Conservation (phyloP, 2,329 filamentous ascomycete genomes). For the Phyllosticta citribraziliensis region DNA sequence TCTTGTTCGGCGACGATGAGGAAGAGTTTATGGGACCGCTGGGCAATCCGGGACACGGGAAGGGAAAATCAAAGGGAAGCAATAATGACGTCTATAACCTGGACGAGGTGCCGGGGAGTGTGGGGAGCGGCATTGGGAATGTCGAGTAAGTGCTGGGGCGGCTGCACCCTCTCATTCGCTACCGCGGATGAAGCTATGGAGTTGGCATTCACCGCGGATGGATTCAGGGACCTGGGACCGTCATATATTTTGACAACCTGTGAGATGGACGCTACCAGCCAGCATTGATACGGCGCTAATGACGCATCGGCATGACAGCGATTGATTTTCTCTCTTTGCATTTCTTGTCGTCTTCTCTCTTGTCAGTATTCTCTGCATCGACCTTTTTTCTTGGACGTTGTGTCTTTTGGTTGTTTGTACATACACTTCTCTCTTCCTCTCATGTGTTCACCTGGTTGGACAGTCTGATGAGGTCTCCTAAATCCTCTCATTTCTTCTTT, state of each 20-base stretch:
- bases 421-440: not conserved
- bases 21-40: constrained; percentile 18
- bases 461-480: not conserved
- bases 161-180: too few relatives aligned
- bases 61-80: constrained; percentile 16
- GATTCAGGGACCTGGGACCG: too few relatives aligned
- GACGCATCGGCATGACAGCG: not conserved
- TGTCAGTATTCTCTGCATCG: not conserved
- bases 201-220: too few relatives aligned
- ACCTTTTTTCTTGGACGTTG: not conserved
- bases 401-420: not conserved
- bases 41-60: constrained; percentile 14
- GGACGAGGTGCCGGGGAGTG: constrained; percentile 15
- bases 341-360: not conserved
- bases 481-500: too few relatives aligned
- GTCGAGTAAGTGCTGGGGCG: not conserved
- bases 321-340: not conserved
- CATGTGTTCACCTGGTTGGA: not conserved
- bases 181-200: too few relatives aligned
- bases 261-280: not conserved
- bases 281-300: not conserved
- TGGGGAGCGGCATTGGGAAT: not conserved
- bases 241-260: too few relatives aligned
- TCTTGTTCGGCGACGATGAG: constrained; percentile 32
- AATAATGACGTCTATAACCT: constrained; percentile 29